Percentiles rank a stretch among this genome's conserved stretches.
Evolutionary conservation across 108 stramenopile species (phyloP).

Genomic region (Heterococcus sp.): DNA sequence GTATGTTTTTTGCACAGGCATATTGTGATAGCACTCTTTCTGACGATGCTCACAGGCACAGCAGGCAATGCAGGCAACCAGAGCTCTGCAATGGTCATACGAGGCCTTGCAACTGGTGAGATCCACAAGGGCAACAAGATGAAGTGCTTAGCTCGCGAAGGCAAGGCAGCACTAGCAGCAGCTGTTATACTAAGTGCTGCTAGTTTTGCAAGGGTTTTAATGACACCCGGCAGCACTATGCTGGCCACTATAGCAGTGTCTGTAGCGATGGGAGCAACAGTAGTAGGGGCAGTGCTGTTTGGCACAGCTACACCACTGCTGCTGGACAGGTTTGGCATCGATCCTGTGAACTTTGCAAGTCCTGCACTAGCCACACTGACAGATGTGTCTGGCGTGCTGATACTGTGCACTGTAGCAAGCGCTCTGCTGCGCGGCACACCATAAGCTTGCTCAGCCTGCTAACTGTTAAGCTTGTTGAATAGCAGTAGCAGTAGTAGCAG

Average conservation of each 20-base stretch:
- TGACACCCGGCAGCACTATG: slow-evolving; percentile 39
- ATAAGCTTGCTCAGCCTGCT: too few species aligned
- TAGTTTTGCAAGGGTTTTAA: slow-evolving; percentile 32
- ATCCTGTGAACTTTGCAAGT: slow-evolving; percentile 51
- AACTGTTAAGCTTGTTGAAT: too few species aligned
- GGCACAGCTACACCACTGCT: slow-evolving; percentile 49
- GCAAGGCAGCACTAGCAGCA: slow-evolving; percentile 22
- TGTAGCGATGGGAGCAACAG: slow-evolving; percentile 41
- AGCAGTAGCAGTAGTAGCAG: too few species aligned
- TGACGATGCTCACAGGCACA: slow-evolving; percentile 58
- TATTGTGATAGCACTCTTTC: slow-evolving; percentile 51
- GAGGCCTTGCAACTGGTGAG: slow-evolving; percentile 54
- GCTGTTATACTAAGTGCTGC: slow-evolving; percentile 25
- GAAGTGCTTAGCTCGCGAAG: slow-evolving; percentile 37
- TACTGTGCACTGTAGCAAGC: slow-evolving; percentile 42
- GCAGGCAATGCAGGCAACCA: slow-evolving; percentile 57
- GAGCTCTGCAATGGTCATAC: slow-evolving; percentile 47
- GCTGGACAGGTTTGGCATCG: slow-evolving; percentile 48
- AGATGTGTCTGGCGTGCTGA: slow-evolving; percentile 49
- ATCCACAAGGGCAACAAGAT: slow-evolving; percentile 16
- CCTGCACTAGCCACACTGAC: slow-evolving; percentile 47
- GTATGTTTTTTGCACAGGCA: slow-evolving; percentile 6
- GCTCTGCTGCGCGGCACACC: slow-evolving; percentile 25
- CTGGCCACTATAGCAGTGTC: slow-evolving; percentile 44
- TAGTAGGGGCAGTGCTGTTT: slow-evolving; percentile 43